These are phyloP conservation scores for Aureobasidium namibiae DNA, from an alignment of 2,329 filamentous ascomycete genomes.

Conservation along the genomic window DNA sequence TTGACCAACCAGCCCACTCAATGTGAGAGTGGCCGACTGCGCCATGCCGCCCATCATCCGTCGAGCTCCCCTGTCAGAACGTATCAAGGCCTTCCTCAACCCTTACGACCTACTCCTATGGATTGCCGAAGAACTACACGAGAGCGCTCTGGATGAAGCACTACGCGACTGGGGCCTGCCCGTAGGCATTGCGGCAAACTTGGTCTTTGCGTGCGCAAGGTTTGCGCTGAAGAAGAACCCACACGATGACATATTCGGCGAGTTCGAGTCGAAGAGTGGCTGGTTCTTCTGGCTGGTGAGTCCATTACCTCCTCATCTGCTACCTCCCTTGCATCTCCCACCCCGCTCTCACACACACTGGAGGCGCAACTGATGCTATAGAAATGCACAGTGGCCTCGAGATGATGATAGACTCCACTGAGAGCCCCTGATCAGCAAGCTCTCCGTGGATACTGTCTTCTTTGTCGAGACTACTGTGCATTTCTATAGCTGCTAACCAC, in stretches of 20 bases:
- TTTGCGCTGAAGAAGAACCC: constrained; percentile 34
- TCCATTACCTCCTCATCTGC: constrained; percentile 16
- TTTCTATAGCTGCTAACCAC: too few relatives aligned
- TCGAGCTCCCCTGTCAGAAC: constrained; percentile 68
- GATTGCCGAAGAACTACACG: constrained; percentile 87
- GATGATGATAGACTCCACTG: too few relatives aligned
- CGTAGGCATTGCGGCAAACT: constrained; percentile 67
- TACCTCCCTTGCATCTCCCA: too few relatives aligned
- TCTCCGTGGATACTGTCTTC: too few relatives aligned
- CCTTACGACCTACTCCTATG: constrained; percentile 84
- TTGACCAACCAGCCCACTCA: too few relatives aligned
- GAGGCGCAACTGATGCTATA: too few relatives aligned
- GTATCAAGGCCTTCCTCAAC: constrained; percentile 72
- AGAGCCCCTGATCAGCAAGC: too few relatives aligned
- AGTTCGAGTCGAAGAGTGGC: constrained; percentile 42
- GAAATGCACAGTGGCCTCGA: too few relatives aligned
- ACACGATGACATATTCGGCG: constrained; percentile 72
- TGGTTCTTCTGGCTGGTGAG: constrained; percentile 61
- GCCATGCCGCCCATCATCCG: constrained; percentile 70
- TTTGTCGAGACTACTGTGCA: too few relatives aligned
- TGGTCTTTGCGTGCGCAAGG: constrained; percentile 66
- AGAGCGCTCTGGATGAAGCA: constrained; percentile 78
- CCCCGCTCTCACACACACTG: too few relatives aligned
- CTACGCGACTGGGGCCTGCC: constrained; percentile 65
- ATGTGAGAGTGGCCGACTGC: background rate